Evolutionary conservation across 495 filamentous ascomycete species (phyloP).

Genomic region (Aspergillus hancockii): DNA sequence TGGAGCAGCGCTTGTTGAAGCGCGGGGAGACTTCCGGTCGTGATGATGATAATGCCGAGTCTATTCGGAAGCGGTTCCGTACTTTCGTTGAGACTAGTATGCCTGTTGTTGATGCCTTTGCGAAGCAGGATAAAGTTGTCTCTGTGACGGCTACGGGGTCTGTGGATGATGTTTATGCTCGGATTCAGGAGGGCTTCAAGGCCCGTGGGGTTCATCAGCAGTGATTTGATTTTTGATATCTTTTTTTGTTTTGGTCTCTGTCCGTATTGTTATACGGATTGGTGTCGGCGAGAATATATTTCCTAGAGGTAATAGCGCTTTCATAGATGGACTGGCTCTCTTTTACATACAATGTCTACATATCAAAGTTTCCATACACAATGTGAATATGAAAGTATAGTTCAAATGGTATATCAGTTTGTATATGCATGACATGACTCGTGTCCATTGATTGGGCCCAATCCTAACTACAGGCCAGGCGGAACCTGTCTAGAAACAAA

Average conservation of each 20-base stretch:
- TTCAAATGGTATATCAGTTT: background rate
- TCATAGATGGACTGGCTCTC: background rate
- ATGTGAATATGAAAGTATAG: constrained; percentile 1
- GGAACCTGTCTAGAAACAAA: constrained; percentile 21
- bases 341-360: background rate
- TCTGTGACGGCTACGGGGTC: constrained; percentile 66
- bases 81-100: constrained; percentile 94
- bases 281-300: background rate
- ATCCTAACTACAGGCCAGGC: constrained; percentile 17
- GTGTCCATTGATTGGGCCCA: constrained; percentile 32
- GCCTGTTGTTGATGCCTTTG: constrained; percentile 90
- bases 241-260: constrained; percentile 6
- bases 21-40: constrained; percentile 89
- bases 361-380: background rate
- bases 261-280: background rate
- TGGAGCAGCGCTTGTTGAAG: constrained; percentile 80
- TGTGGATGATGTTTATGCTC: constrained; percentile 73
- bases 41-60: constrained; percentile 90
- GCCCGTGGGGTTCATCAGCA: constrained; percentile 43
- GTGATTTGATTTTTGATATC: no score
- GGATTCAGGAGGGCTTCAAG: constrained; percentile 58
- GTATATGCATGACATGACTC: constrained; percentile 36
- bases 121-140: constrained; percentile 74
- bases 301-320: background rate
- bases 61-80: constrained; percentile 91